phyloP scores from a whole-genome alignment of 306 rosid genomes.

The Pterocarpus macrocarpus region DNA sequence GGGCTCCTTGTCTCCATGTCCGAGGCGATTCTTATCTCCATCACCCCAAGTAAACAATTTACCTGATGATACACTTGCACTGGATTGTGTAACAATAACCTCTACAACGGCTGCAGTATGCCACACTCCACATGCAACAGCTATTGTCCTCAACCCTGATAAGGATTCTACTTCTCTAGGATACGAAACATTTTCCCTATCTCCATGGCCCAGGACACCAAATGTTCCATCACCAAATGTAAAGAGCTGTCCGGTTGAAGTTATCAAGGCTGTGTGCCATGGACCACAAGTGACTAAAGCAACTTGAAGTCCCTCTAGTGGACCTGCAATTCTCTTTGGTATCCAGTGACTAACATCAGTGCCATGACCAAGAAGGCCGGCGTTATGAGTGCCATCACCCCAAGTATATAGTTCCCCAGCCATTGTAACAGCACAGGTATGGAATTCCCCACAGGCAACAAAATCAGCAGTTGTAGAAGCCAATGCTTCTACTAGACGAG shows the following conservation, averaged over 20 bases:
- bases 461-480: conserved; percentile 76
- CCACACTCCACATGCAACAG: conserved; percentile 99
- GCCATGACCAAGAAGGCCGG: conserved; percentile 98
- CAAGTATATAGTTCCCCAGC: conserved; percentile 94
- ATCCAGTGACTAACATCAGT: conserved; percentile 96
- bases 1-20: conserved; percentile 97
- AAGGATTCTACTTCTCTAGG: conserved; percentile 95
- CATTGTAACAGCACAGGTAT: conserved; percentile 94
- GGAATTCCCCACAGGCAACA: conserved; percentile 98
- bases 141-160: conserved; percentile 91
- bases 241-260: conserved; percentile 87
- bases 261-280: conserved; percentile 95
- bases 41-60: conserved; percentile 99
- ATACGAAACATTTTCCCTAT: conserved; percentile 76
- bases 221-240: conserved; percentile 99
- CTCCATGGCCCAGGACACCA: conserved; percentile 97
- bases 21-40: conserved; percentile 97
- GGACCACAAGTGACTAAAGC: conserved; percentile 97
- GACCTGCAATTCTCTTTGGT: conserved; percentile 94
- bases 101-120: conserved; percentile 98
- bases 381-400: conserved; percentile 98
- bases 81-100: conserved; percentile 93
- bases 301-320: conserved; percentile 92
- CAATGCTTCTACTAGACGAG: conserved; percentile 86
- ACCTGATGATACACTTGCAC: conserved; percentile 82